Percentiles rank a stretch among this genome's conserved stretches.
Conservation (phyloP, 1,284 basidiomycete species). For the Cryptococcus jaspeensis region DNA sequence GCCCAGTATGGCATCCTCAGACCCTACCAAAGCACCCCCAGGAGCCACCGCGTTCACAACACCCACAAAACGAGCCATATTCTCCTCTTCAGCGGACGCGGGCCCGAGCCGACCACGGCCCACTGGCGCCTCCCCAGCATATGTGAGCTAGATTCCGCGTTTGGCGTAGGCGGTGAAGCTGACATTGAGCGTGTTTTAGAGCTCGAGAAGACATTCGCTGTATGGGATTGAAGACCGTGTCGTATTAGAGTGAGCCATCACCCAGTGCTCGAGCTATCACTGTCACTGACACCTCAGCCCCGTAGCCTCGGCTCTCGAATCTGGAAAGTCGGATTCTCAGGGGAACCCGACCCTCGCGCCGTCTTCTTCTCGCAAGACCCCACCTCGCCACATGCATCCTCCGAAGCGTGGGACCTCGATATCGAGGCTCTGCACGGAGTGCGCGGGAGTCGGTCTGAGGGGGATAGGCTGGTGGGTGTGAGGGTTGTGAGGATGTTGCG, state of each 20-base stretch:
- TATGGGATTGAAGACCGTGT: constrained; percentile 54
- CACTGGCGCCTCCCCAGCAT: constrained; percentile 36
- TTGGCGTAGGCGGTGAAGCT: not conserved
- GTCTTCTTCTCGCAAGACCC: constrained; percentile 34
- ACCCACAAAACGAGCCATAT: constrained; percentile 30
- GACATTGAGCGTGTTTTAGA: constrained; percentile 23
- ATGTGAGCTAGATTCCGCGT: constrained; percentile 23
- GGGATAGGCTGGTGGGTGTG: constrained; percentile 67
- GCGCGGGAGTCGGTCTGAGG: constrained; percentile 59
- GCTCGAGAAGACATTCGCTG: constrained; percentile 48
- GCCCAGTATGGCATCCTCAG: no score
- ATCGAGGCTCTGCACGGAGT: constrained; percentile 25
- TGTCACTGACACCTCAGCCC: not conserved
- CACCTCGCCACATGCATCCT: constrained; percentile 4
- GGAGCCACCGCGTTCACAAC: not conserved
- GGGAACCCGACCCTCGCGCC: constrained; percentile 49
- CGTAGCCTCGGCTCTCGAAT: constrained; percentile 47
- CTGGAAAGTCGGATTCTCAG: constrained; percentile 55
- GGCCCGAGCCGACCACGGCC: constrained; percentile 34
- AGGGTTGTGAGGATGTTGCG: constrained; percentile 67
- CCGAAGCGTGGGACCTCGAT: constrained; percentile 46
- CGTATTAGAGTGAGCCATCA: constrained; percentile 47
- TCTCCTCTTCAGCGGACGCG: constrained; percentile 24
- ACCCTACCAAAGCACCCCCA: not conserved
- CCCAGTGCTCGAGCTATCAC: not conserved